Evolutionary conservation across 208 protist genomes (phyloP).

Genomic region (Tritrichomonas foetus): DNA sequence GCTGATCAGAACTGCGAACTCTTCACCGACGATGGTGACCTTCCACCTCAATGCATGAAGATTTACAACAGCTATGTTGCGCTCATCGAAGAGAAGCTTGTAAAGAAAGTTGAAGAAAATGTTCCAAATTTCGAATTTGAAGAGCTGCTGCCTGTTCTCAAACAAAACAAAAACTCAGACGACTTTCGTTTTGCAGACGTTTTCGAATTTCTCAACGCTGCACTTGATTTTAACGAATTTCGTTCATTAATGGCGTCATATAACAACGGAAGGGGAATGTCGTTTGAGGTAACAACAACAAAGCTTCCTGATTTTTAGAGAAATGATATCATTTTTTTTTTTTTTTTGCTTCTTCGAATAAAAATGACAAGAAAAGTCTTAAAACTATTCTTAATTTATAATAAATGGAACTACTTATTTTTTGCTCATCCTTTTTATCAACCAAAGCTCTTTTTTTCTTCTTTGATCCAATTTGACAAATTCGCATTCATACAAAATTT

Average conservation of each 20-base stretch:
- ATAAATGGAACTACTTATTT: too few relatives aligned
- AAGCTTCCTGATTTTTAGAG: too few relatives aligned
- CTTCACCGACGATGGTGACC: not conserved
- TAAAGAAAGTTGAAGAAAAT: not conserved
- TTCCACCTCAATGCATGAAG: not conserved
- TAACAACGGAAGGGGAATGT: not conserved
- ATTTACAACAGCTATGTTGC: not conserved
- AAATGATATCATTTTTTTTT: too few relatives aligned
- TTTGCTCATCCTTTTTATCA: too few relatives aligned
- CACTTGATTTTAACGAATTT: conserved; percentile 29
- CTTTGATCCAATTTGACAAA: too few relatives aligned
- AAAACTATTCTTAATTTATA: too few relatives aligned
- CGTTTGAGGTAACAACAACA: too few relatives aligned
- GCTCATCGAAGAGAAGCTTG: not conserved
- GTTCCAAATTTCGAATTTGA: conserved; percentile 17
- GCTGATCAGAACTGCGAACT: not conserved
- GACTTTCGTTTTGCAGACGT: not conserved
- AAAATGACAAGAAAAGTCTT: too few relatives aligned
- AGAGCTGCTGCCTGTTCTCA: not conserved
- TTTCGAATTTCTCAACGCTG: not conserved
- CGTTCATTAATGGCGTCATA: not conserved
- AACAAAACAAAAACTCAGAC: not conserved
- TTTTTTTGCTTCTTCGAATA: too few relatives aligned
- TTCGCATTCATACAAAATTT: too few relatives aligned
- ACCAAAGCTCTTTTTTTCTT: too few relatives aligned